Percentiles rank a stretch among this genome's conserved stretches.
phyloP scores from a whole-genome alignment of 345 rosid species.

The Eucalyptus pumila region DNA sequence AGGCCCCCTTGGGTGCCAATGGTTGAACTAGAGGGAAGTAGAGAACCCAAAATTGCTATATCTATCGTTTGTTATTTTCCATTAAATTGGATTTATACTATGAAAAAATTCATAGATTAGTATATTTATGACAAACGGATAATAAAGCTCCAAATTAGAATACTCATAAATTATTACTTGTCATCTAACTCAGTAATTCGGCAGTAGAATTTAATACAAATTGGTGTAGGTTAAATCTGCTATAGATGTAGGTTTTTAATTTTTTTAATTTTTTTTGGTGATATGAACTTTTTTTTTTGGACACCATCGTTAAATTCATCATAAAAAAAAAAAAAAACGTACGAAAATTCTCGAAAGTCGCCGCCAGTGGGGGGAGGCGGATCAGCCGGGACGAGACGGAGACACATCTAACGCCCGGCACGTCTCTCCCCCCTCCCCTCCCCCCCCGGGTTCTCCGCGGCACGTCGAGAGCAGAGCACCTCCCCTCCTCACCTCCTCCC shows the following conservation, averaged over 20 bases:
- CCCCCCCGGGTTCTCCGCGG: neutral
- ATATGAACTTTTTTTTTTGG: neutral
- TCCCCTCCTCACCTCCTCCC: too few relatives aligned
- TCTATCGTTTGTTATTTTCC: too few relatives aligned
- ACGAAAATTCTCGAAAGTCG: neutral
- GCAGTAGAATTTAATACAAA: accelerated
- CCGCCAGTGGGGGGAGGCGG: neutral
- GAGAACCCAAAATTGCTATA: too few relatives aligned
- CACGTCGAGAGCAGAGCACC: neutral
- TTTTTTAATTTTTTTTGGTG: too few relatives aligned
- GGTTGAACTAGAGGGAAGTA: too few relatives aligned
- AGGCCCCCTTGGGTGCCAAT: too few relatives aligned
- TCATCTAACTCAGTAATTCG: accelerated
- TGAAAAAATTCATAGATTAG: too few relatives aligned
- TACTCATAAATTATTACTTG: accelerated
- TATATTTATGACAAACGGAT: accelerated
- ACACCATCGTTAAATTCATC: neutral
- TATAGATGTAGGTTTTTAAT: too few relatives aligned
- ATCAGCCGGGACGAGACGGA: neutral
- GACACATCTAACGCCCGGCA: neutral
- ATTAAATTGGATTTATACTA: too few relatives aligned
- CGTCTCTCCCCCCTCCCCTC: neutral
- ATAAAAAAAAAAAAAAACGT: neutral
- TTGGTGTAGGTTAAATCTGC: accelerated
- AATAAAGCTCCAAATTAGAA: too few relatives aligned